These are phyloP conservation scores for Trichosporon asahii DNA, from an alignment of 1,284 basidiomycete genomes.

Conservation along the genomic window DNA sequence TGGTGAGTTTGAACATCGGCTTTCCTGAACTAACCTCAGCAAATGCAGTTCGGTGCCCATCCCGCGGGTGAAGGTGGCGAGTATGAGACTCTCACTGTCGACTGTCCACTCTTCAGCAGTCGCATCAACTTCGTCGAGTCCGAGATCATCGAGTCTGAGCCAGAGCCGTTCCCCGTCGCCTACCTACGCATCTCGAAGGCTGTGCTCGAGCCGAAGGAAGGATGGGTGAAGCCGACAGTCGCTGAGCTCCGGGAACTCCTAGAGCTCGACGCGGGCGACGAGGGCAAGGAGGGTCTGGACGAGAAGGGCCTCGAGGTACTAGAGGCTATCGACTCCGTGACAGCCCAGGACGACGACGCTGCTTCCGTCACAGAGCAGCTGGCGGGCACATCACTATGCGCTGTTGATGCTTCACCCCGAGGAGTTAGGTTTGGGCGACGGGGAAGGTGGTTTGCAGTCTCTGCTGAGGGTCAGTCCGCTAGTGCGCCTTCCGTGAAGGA, in stretches of 20 bases:
- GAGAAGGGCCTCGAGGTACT: constrained; percentile 28
- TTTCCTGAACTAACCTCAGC: constrained; percentile 54
- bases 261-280: constrained; percentile 29
- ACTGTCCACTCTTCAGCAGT: constrained; percentile 82
- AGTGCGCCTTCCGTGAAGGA: constrained; percentile 29
- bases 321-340: neutral
- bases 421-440: constrained; percentile 24
- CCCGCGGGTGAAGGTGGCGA: constrained; percentile 98
- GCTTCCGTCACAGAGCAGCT: neutral
- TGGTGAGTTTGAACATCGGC: constrained; percentile 57
- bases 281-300: constrained; percentile 31
- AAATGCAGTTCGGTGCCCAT: constrained; percentile 80
- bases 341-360: neutral
- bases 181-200: constrained; percentile 75
- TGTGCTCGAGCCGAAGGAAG: constrained; percentile 59
- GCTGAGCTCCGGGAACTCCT: constrained; percentile 37
- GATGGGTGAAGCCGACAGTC: constrained; percentile 32
- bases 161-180: constrained; percentile 67
- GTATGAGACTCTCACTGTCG: constrained; percentile 90
- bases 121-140: constrained; percentile 65
- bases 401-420: neutral
- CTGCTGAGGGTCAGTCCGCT: constrained; percentile 25
- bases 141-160: constrained; percentile 64
- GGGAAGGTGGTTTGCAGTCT: constrained; percentile 43
- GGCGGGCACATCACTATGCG: neutral